Percentiles rank a stretch among this genome's conserved stretches.
phyloP scores from a whole-genome alignment of 495 filamentous ascomycete species.

The Tetracladium setigerum region DNA sequence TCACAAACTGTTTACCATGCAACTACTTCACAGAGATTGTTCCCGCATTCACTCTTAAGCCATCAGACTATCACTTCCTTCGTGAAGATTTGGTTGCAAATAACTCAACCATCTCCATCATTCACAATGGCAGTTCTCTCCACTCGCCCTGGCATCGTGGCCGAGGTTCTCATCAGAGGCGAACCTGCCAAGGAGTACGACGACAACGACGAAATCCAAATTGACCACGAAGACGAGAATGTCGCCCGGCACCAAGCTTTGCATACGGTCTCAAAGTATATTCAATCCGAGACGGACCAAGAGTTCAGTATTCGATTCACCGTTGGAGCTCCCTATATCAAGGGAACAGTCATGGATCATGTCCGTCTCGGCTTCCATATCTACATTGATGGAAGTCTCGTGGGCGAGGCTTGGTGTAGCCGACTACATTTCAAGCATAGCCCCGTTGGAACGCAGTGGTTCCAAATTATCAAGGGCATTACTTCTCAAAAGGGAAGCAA shows the following conservation, averaged over 20 bases:
- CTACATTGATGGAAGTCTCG: neutral
- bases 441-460: too few relatives aligned
- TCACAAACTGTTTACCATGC: too few relatives aligned
- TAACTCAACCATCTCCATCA: too few relatives aligned
- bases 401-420: neutral
- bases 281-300: neutral
- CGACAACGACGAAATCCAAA: neutral
- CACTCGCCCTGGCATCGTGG: slow-evolving; percentile 1
- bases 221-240: neutral
- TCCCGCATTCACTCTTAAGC: too few relatives aligned
- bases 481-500: neutral
- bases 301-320: neutral
- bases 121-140: neutral
- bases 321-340: neutral
- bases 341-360: neutral
- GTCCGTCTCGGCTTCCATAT: neutral
- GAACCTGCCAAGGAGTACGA: neutral
- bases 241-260: neutral
- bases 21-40: too few relatives aligned
- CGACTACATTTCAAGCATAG: too few relatives aligned
- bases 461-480: neutral
- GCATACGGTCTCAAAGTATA: neutral
- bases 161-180: neutral
- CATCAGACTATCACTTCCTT: too few relatives aligned
- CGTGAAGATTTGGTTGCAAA: too few relatives aligned